Evolutionary conservation across 2,329 filamentous ascomycete genomes (phyloP), one percentile per base, ranked within the genome.

Genomic region (Diaporthe ampelina): DNA sequence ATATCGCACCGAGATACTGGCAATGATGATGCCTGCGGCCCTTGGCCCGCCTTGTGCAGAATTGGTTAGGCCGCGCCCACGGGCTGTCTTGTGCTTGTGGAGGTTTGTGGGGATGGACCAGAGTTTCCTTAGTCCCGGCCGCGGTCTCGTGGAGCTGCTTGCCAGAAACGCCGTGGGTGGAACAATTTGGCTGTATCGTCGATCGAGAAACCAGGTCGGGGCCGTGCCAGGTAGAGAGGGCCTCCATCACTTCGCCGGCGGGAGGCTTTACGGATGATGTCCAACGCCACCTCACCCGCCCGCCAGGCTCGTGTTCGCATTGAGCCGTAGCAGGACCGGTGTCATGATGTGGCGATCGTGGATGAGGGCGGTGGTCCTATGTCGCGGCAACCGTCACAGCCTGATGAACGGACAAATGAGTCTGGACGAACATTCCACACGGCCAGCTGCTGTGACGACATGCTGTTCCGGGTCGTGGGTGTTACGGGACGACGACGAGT

Each of bases 21-120:
- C 63, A 68, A 32, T 68, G 63, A 68, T 68, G 45, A 68, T 68
- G 63, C 63, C 48, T 68, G 63, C 32, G 15, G 15, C 63, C 63
- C 35, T 19, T 17, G n/a, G 32, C 29, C 63, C 24, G 29, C 32
- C 32, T 68, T 26, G 63, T 17, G 48, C 63, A 68, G 29, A 68
- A 68, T 32, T n/a, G 48, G 63, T 54, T 68, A 68, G 32, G 63
- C 32, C 54, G n/a, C n/a, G 10, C 21, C 45, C 29, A 52, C 21
- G 45, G 29, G 29, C 63, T 40, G 63, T 67, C 26, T 26, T 68
- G 48, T 54, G n/a, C 32, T 21, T 68, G 63, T 29, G 63, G 63
- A 68, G 63, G 63, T 68, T n/a, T 68, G 63, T 67, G 45, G 63
- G n/a, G 63, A 54, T 54, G 32, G 32, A 52, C 32, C 32, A 54